Evolutionary conservation across 305 asterid species (phyloP).

Genomic region (Fraxinus angustifolia): DNA sequence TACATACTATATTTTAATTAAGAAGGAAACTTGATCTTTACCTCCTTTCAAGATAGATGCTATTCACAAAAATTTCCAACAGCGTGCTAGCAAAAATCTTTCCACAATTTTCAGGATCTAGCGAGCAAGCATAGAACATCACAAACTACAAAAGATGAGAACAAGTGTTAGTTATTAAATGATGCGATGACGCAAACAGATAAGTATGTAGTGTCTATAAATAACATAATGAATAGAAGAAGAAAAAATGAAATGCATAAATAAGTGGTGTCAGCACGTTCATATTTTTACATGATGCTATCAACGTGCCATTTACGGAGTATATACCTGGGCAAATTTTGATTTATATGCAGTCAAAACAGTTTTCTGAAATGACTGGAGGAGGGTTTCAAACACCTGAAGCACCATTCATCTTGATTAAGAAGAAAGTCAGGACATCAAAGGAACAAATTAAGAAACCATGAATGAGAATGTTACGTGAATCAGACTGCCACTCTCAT

Average conservation of each 20-base stretch:
- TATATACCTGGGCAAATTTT: constrained; percentile 84
- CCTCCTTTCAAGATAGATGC: constrained; percentile 62
- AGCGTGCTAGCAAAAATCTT: constrained; percentile 48
- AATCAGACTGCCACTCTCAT: constrained; percentile 53
- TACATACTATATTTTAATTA: not conserved
- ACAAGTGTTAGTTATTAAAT: not conserved
- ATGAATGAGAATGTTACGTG: constrained; percentile 36
- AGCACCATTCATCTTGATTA: constrained; percentile 24
- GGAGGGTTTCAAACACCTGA: constrained; percentile 81
- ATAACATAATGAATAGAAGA: constrained; percentile 1
- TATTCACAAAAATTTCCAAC: constrained; percentile 44
- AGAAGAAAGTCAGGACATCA: constrained; percentile 15
- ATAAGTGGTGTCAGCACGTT: not conserved
- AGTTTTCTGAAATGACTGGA: constrained; percentile 77
- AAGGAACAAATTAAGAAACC: constrained; percentile 9
- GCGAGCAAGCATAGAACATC: constrained; percentile 88
- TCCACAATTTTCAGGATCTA: constrained; percentile 89
- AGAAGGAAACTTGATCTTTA: constrained; percentile 25
- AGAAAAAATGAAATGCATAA: not conserved
- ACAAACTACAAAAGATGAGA: constrained; percentile 62
- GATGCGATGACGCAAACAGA: not conserved
- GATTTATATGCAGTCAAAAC: constrained; percentile 79
- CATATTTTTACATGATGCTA: not conserved
- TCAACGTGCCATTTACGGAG: not conserved
- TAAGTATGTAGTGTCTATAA: not conserved